Base-by-base conservation (phyloP, 257 asterid species). In the Verbascum thapsus region DNA sequence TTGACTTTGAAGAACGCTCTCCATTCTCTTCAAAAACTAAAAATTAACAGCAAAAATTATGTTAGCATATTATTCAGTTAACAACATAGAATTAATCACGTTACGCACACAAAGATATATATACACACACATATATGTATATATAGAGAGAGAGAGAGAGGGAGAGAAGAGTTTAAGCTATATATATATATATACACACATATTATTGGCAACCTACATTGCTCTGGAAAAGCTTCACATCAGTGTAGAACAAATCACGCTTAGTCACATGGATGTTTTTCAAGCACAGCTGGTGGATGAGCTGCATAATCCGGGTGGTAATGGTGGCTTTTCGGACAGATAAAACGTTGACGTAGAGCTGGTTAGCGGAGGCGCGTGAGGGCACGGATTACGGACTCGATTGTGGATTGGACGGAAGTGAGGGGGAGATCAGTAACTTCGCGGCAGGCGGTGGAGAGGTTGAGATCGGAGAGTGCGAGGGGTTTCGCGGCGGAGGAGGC, bases 211-310 rank as follows among this genome's bases (percentile, higher is more conserved):
- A n/a, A n/a, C n/a, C n/a, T n/a, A n/a, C n/a, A n/a, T n/a, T n/a
- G n/a, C n/a, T n/a, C 59, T 83, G 96, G 69, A 90, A 90, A 13
- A 90, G 81, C 81, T 90, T 90, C 17, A 90, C 97, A 40, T 90
- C 97, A 10, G 97, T 86, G 58, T 89, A 89, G 61, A 89, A 89
- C 17, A 89, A 85, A 56, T 89, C 97, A 58, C 97, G 91, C 79
- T 89, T 89, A 6, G 97, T 90, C 16, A 90, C 97, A 64, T 90
- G 97, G 62, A 90, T 90, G 81, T 70, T 85, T 23, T 79, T 85
- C n/a, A 72, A 64, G 71, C 85, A 78, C 8, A 90, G 80, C 75
- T 90, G 90, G 74, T 90, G 95, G 71, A 90, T 68, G 58, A 90
- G 96, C 81, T 85, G 96, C 51, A 90, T 69, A 26, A 87, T 85